Evolutionary conservation across 108 stramenopile species (phyloP), one percentile per base, ranked within the genome.

Genomic region (Fragilaria radians): DNA sequence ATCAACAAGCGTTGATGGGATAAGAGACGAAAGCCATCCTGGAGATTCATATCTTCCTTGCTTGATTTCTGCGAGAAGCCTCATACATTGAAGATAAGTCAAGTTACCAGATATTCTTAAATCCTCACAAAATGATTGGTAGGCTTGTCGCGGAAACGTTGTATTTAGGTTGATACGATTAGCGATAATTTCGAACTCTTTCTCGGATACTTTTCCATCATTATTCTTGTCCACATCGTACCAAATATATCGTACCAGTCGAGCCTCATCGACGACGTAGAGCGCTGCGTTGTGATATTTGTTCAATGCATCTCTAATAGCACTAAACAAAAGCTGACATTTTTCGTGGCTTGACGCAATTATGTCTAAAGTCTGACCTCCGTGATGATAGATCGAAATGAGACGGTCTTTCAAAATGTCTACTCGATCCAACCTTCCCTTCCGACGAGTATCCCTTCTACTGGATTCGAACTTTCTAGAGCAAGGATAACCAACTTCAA

Each of bases 241-340:
- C 78, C 84, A 88, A 31, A 81, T 71, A 52, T 91, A 88, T n/a
- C 90, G 55, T 57, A 91, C 53, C 51, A 91, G 52, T 22, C 76
- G 55, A 28, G 59, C 70, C 52, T 84, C 85, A 29, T 75, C 72
- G 5, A 51, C 46, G 30, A 84, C 57, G 34, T 52, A 59, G 2
- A 45, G 47, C 18, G 56, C 62, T 18, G 64, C 31, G 4, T 52
- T 54, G 25, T 77, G 62, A 71, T 85, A 91, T 1, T 54, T 57
- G n/a, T 52, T 45, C 30, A 58, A 51, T 48, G 87, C 70, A 0
- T 31, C 17, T 59, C 62, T 42, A 17, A 91, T 33, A 25, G 76
- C 63, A 25, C 63, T 19, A 14, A 86, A 48, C 23, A 89, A 32
- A 11, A 46, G 45, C 14, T 59, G 32, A 21, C 84, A 73, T 27